These are phyloP conservation scores for Psilocybe cyanescens DNA, from an alignment of 768 basidiomycete species.

Conservation along the genomic window DNA sequence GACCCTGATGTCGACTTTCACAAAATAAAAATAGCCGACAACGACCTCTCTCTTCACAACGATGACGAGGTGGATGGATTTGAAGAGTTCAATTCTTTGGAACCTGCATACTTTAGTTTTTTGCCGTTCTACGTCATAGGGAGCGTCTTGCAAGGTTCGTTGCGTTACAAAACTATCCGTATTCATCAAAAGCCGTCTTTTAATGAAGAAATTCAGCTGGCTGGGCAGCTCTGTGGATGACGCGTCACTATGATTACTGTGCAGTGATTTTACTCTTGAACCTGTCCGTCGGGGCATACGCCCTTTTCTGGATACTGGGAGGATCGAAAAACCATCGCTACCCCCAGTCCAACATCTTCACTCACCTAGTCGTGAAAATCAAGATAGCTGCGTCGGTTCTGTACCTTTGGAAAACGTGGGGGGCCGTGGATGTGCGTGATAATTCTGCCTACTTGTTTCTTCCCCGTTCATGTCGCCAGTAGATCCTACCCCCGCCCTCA, in stretches of 20 bases:
- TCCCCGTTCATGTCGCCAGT: not conserved
- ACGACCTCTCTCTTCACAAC: not conserved
- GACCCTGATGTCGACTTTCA: not conserved
- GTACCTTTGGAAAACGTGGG: conserved; percentile 15
- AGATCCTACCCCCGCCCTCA: conserved; percentile 15
- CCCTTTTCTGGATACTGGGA: conserved; percentile 11
- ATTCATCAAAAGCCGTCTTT: not conserved
- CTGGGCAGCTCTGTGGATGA: conserved; percentile 4
- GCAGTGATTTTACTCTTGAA: not conserved
- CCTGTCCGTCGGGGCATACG: conserved; percentile 6
- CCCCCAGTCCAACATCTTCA: conserved; percentile 9
- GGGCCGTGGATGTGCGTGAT: conserved; percentile 12
- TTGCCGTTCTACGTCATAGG: conserved; percentile 9
- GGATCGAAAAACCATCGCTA: conserved; percentile 12
- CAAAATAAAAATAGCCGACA: not conserved
- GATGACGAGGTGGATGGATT: not conserved
- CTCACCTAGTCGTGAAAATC: conserved; percentile 11
- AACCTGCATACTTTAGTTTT: conserved; percentile 5
- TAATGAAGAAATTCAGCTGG: not conserved
- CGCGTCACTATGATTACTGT: conserved; percentile 13
- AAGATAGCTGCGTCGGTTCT: conserved; percentile 10
- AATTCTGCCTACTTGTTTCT: not conserved
- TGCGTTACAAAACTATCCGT: not conserved
- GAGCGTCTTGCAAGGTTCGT: conserved; percentile 6
- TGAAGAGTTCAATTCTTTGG: not conserved